Evolutionary conservation across 768 basidiomycete genomes (phyloP).

Genomic region (Nidularia sp.): DNA sequence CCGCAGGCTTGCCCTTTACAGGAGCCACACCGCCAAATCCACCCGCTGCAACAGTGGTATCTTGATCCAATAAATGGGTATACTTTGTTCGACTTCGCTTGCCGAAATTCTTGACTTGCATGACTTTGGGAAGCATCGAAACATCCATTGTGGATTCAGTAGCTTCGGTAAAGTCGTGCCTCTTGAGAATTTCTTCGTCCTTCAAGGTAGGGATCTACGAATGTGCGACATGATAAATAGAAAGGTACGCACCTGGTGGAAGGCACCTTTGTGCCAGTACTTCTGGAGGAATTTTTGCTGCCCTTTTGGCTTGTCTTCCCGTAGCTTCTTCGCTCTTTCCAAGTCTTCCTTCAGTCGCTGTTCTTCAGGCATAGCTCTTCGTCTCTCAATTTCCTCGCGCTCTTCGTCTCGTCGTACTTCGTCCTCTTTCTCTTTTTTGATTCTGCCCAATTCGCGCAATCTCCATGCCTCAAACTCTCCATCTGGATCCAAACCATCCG

Average conservation of each 20-base stretch:
- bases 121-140: slow-evolving; percentile 84
- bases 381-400: slow-evolving; percentile 85
- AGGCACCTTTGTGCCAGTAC: slow-evolving; percentile 99
- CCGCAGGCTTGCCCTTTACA: slow-evolving; percentile 49
- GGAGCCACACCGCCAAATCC: slow-evolving; percentile 56
- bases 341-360: slow-evolving; percentile 90
- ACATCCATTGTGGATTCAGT: slow-evolving; percentile 88
- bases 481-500: slow-evolving; percentile 86
- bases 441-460: slow-evolving; percentile 85
- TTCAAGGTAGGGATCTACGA: slow-evolving; percentile 1
- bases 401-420: slow-evolving; percentile 79
- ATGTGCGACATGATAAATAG: slow-evolving; percentile 1
- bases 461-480: slow-evolving; percentile 97
- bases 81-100: slow-evolving; percentile 93
- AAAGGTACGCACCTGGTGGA: slow-evolving; percentile 71
- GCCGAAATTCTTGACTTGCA: slow-evolving; percentile 96
- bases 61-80: slow-evolving; percentile 93
- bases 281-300: slow-evolving; percentile 93
- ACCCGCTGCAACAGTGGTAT: slow-evolving; percentile 65
- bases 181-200: slow-evolving; percentile 85
- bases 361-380: slow-evolving; percentile 90
- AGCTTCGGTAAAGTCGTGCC: slow-evolving; percentile 85
- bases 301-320: slow-evolving; percentile 89
- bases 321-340: slow-evolving; percentile 74
- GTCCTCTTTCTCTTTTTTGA: slow-evolving; percentile 92